phyloP scores from a whole-genome alignment of 2,329 filamentous ascomycete genomes.

The Epichloe baconii region DNA sequence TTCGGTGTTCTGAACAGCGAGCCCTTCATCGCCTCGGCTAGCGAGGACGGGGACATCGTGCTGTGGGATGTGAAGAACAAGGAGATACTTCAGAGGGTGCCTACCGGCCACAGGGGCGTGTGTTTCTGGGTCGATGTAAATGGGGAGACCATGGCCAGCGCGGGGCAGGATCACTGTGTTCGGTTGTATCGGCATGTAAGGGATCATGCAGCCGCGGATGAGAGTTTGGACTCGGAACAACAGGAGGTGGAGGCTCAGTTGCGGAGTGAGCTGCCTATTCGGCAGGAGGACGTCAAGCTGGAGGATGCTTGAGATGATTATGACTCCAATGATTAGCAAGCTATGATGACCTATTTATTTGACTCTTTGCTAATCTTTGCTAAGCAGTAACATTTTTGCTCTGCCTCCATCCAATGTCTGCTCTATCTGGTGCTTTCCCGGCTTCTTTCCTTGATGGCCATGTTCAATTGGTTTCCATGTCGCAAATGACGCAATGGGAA shows the following conservation, averaged over 20 bases:
- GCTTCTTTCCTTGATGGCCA: not conserved
- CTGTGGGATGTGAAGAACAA: constrained; percentile 89
- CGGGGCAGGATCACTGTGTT: constrained; percentile 41
- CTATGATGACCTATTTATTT: not conserved
- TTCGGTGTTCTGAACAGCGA: constrained; percentile 49
- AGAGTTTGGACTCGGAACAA: not conserved
- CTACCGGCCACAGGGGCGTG: constrained; percentile 36
- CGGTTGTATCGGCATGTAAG: constrained; percentile 31
- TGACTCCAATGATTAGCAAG: not conserved
- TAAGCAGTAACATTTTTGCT: not conserved
- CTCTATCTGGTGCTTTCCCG: not conserved
- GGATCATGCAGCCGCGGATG: not conserved
- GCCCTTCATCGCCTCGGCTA: constrained; percentile 65
- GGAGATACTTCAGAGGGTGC: constrained; percentile 57
- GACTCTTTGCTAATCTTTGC: not conserved
- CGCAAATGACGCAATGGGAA: not conserved
- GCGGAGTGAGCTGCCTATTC: constrained; percentile 2
- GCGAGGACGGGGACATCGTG: constrained; percentile 74
- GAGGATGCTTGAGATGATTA: constrained; percentile 3
- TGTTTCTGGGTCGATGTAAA: constrained; percentile 54
- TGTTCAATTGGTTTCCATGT: not conserved
- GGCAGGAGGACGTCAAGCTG: constrained; percentile 5
- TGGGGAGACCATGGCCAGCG: constrained; percentile 42
- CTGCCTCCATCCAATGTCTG: not conserved
- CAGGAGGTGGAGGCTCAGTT: constrained; percentile 1